phyloP scores from a whole-genome alignment of 2,329 filamentous ascomycete species.

The Cercospora zeae-maydis region DNA sequence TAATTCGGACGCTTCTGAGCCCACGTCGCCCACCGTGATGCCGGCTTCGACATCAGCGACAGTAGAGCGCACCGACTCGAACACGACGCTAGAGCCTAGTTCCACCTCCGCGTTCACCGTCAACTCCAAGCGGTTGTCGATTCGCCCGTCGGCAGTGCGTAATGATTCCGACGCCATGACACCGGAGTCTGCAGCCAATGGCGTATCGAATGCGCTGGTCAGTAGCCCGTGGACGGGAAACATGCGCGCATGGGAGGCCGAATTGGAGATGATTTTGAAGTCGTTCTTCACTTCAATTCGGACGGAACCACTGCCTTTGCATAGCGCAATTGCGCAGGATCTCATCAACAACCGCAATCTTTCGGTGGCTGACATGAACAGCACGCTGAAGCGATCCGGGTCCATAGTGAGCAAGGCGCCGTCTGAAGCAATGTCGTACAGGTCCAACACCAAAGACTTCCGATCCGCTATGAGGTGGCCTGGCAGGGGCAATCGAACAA shows the following conservation, averaged over 20 bases:
- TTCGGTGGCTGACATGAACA: constrained; percentile 56
- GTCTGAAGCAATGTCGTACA: constrained; percentile 70
- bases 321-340: constrained; percentile 61
- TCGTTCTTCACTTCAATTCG: constrained; percentile 88
- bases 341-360: constrained; percentile 44
- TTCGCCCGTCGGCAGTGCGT: constrained; percentile 39
- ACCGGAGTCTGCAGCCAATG: constrained; percentile 40
- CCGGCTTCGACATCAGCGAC: neutral
- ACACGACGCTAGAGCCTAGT: neutral
- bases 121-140: constrained; percentile 41
- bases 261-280: constrained; percentile 87
- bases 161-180: constrained; percentile 34
- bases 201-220: constrained; percentile 72
- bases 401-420: constrained; percentile 91
- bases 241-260: constrained; percentile 77
- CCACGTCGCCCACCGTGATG: constrained; percentile 11
- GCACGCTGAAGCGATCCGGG: constrained; percentile 69
- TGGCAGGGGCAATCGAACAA: constrained; percentile 73
- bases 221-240: constrained; percentile 71
- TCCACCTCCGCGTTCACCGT: constrained; percentile 23
- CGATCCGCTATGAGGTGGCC: constrained; percentile 66
- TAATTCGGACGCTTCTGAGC: constrained; percentile 26
- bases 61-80: constrained; percentile 9
- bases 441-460: constrained; percentile 62
- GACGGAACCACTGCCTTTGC: constrained; percentile 78